Evolutionary conservation across 1,284 basidiomycete species (phyloP).

Genomic region (Apiotrichum gracile): DNA sequence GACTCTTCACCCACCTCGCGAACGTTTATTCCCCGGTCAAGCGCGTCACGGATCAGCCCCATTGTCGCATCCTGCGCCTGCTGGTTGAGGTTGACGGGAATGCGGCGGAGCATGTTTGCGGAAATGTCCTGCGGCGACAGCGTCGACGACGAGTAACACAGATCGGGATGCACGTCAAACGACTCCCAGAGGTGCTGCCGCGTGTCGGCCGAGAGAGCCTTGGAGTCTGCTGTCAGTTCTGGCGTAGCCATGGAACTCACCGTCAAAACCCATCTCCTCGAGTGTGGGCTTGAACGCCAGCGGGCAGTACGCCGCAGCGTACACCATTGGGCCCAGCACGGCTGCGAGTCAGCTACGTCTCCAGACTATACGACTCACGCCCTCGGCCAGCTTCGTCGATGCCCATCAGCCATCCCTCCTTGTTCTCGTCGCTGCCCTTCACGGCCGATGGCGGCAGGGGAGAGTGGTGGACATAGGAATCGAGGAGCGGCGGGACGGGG

Average conservation of each 20-base stretch:
- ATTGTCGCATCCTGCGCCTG: constrained; percentile 91
- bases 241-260: constrained; percentile 16
- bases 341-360: constrained; percentile 3
- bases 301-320: constrained; percentile 91
- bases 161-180: constrained; percentile 26
- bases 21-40: constrained; percentile 73
- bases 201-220: constrained; percentile 72
- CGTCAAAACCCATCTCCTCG: constrained; percentile 81
- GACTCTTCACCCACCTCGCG: constrained; percentile 57
- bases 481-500: constrained; percentile 56
- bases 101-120: constrained; percentile 76
- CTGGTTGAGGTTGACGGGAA: constrained; percentile 82
- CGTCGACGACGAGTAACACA: constrained; percentile 51
- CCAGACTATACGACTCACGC: constrained; percentile 45
- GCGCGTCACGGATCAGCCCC: constrained; percentile 73
- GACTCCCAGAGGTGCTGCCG: constrained; percentile 51
- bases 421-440: constrained; percentile 50
- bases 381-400: constrained; percentile 97
- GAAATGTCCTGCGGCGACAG: constrained; percentile 78
- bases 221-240: constrained; percentile 59
- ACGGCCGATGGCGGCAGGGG: constrained; percentile 55
- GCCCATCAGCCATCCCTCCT: constrained; percentile 65
- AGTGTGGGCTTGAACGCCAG: constrained; percentile 67
- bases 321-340: constrained; percentile 68
- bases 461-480: constrained; percentile 80